These are phyloP conservation scores for Austropuccinia psidii DNA, from an alignment of 1,284 basidiomycete genomes.

Conservation along the genomic window DNA sequence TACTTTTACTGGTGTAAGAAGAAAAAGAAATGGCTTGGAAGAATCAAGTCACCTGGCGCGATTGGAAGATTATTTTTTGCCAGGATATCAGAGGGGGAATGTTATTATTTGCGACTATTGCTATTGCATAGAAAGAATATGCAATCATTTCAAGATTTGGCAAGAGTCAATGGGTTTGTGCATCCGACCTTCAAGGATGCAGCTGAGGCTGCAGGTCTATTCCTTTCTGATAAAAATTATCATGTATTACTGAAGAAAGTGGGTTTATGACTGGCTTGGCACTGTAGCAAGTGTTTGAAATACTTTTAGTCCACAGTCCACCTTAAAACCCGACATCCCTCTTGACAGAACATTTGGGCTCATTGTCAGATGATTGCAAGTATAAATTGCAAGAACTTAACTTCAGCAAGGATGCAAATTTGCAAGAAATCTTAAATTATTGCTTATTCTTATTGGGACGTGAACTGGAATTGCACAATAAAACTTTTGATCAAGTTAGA, in stretches of 20 bases:
- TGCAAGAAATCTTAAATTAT: too few species aligned
- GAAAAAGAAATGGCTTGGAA: background rate
- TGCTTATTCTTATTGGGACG: too few species aligned
- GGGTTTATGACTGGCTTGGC: background rate
- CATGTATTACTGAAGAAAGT: background rate
- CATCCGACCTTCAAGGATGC: background rate
- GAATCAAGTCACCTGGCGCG: background rate
- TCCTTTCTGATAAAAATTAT: background rate
- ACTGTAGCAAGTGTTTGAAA: background rate
- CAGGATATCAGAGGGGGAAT: background rate
- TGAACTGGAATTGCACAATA: too few species aligned
- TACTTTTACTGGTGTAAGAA: background rate
- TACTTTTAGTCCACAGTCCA: background rate
- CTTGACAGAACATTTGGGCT: background rate
- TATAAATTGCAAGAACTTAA: background rate
- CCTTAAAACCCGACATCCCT: background rate
- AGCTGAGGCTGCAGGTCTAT: background rate
- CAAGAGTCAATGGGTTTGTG: background rate
- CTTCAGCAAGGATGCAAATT: too few species aligned
- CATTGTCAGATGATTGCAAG: background rate
- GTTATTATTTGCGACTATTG: background rate
- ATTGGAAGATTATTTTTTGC: background rate
- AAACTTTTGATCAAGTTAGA: too few species aligned
- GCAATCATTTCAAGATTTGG: background rate
- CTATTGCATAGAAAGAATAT: background rate